Evolutionary conservation across 2,329 filamentous ascomycete genomes (phyloP).

Genomic region (Albifimbria verrucaria): DNA sequence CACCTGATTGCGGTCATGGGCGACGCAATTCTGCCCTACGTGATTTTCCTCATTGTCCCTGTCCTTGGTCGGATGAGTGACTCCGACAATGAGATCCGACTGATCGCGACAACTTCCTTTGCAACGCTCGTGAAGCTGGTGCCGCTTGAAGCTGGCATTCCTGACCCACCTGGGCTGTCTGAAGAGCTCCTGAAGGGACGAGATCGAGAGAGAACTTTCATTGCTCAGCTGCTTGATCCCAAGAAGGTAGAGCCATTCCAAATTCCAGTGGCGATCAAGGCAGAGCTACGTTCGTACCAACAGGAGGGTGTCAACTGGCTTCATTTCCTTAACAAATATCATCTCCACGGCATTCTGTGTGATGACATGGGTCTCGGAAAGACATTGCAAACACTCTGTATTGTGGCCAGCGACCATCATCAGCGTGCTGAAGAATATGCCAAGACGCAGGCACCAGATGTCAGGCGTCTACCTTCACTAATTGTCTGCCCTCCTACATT

Average conservation of each 20-base stretch:
- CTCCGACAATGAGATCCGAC: constrained; percentile 89
- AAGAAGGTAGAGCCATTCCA: constrained; percentile 94
- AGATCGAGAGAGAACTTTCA: constrained; percentile 93
- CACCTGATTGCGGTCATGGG: constrained; percentile 99
- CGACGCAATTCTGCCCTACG: constrained; percentile 90
- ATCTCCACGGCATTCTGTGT: constrained; percentile 95
- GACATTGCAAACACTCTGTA: constrained; percentile 94
- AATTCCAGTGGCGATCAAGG: constrained; percentile 96
- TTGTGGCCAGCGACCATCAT: constrained; percentile 96
- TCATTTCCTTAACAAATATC: constrained; percentile 95
- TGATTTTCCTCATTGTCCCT: constrained; percentile 97
- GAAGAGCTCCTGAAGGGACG: constrained; percentile 83
- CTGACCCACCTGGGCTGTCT: constrained; percentile 90
- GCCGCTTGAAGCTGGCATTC: constrained; percentile 93
- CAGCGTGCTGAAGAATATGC: constrained; percentile 86
- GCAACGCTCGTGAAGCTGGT: constrained; percentile 96
- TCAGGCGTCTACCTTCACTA: constrained; percentile 77
- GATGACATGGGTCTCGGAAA: constrained; percentile 99
- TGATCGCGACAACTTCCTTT: constrained; percentile 95
- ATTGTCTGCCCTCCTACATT: constrained; percentile 96
- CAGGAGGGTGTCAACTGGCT: constrained; percentile 99
- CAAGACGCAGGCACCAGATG: constrained; percentile 75
- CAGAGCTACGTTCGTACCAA: constrained; percentile 92
- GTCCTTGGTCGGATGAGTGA: constrained; percentile 98
- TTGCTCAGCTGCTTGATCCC: constrained; percentile 90